Evolutionary conservation across 2,329 filamentous ascomycete species (phyloP).

Genomic region (Xylariaceae sp.): DNA sequence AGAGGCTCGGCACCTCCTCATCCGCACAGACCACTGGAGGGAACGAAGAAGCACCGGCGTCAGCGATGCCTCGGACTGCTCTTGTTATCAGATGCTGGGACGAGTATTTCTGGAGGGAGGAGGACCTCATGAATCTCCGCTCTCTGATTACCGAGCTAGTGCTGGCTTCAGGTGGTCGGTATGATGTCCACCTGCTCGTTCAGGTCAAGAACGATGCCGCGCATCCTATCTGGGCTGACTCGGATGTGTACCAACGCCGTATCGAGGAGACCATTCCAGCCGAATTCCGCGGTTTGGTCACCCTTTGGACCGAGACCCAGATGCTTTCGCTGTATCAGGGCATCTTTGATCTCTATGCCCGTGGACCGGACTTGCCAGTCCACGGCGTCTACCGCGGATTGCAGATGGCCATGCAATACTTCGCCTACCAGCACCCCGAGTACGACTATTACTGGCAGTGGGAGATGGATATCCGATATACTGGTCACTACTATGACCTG

Average conservation of each 20-base stretch:
- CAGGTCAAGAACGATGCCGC: conserved; percentile 72
- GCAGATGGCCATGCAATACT: conserved; percentile 92
- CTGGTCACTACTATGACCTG: conserved; percentile 74
- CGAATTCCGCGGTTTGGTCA: conserved; percentile 84
- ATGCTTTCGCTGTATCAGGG: conserved; percentile 88
- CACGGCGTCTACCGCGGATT: conserved; percentile 90
- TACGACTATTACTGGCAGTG: conserved; percentile 92
- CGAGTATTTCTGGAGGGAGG: conserved; percentile 68
- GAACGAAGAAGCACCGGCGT: conserved; percentile 11
- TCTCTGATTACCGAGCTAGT: conserved; percentile 78
- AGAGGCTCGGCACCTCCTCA: conserved; percentile 7
- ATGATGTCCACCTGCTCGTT: conserved; percentile 77
- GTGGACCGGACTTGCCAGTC: conserved; percentile 62
- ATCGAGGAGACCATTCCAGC: conserved; percentile 64
- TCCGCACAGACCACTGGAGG: conserved; percentile 10
- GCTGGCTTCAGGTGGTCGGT: conserved; percentile 75
- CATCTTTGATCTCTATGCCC: conserved; percentile 66
- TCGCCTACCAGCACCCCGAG: conserved; percentile 79
- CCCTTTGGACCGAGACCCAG: conserved; percentile 88
- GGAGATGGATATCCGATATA: conserved; percentile 91
- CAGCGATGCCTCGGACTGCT: conserved; percentile 53
- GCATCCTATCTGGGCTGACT: conserved; percentile 71
- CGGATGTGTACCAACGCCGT: conserved; percentile 57
- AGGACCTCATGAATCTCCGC: conserved; percentile 75
- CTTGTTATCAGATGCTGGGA: conserved; percentile 79